Conservation (phyloP, 768 basidiomycete genomes). For the Mycena floridula region DNA sequence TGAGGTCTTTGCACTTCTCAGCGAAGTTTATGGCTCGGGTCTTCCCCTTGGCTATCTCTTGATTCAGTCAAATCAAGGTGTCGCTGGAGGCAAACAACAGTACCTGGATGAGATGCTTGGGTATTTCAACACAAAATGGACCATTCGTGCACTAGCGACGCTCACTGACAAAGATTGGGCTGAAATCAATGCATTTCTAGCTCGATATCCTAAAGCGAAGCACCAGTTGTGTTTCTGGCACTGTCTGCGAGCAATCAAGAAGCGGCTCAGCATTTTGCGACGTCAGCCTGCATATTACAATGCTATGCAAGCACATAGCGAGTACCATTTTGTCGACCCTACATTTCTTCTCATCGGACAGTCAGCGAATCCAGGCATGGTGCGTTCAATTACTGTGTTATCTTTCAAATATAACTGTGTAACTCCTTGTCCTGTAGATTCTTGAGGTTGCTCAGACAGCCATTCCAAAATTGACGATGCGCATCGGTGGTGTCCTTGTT, state of each 20-base stretch:
- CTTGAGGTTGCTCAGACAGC: not conserved
- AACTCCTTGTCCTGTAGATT: not conserved
- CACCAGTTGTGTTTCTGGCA: slow-evolving; percentile 26
- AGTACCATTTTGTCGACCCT: slow-evolving; percentile 13
- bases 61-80: slow-evolving; percentile 10
- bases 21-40: slow-evolving; percentile 25
- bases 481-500: slow-evolving; percentile 3
- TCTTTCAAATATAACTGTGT: not conserved
- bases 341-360: slow-evolving; percentile 9
- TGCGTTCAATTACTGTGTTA: not conserved
- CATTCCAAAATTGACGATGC: not conserved
- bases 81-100: slow-evolving; percentile 17
- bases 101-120: slow-evolving; percentile 18
- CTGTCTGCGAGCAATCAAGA: slow-evolving; percentile 13
- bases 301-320: slow-evolving; percentile 4
- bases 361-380: not conserved
- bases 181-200: slow-evolving; percentile 18
- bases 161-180: slow-evolving; percentile 20
- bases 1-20: too few species aligned
- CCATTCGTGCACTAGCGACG: slow-evolving; percentile 10
- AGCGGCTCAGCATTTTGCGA: slow-evolving; percentile 11
- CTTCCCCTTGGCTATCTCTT: slow-evolving; percentile 26
- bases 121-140: slow-evolving; percentile 14
- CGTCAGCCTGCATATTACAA: slow-evolving; percentile 15
- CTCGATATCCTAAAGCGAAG: slow-evolving; percentile 11